phyloP scores from a whole-genome alignment of 768 basidiomycete genomes.

The Kwoniella botswanensis region DNA sequence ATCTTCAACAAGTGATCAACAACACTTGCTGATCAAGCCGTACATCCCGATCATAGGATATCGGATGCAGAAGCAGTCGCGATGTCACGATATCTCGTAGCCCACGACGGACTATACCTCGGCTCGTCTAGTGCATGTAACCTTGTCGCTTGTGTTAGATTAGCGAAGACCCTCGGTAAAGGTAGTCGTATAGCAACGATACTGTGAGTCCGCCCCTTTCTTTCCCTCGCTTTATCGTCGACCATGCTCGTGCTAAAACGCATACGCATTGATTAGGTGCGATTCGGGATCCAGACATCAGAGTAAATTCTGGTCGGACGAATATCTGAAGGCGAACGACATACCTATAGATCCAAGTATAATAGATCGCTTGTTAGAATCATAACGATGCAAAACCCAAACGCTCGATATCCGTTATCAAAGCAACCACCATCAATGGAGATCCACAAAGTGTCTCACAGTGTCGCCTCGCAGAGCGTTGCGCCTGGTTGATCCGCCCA shows the following conservation, averaged over 20 bases:
- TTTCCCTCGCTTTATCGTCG: not conserved
- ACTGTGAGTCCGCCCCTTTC: conserved; percentile 62
- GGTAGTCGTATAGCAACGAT: conserved; percentile 83
- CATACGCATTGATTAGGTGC: conserved; percentile 63
- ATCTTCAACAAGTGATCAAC: no score
- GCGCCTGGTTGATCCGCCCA: no score
- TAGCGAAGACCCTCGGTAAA: conserved; percentile 70
- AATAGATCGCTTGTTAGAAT: conserved; percentile 33
- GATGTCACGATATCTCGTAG: conserved; percentile 92
- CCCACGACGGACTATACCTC: conserved; percentile 88
- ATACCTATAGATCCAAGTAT: conserved; percentile 42
- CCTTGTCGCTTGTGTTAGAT: conserved; percentile 84
- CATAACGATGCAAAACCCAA: not conserved
- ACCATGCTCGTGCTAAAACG: not conserved
- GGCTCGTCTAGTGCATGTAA: conserved; percentile 98
- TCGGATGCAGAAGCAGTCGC: conserved; percentile 91
- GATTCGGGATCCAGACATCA: conserved; percentile 92
- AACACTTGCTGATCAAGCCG: not conserved
- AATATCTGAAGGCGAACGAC: conserved; percentile 44
- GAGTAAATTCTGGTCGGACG: conserved; percentile 67
- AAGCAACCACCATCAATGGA: no score
- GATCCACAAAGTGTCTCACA: not conserved
- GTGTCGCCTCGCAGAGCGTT: not conserved
- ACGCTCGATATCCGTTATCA: no score
- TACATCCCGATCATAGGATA: conserved; percentile 64